Evolutionary conservation across 768 basidiomycete genomes (phyloP), one percentile per base, ranked within the genome.

Genomic region (Melanogaster broomeanus): DNA sequence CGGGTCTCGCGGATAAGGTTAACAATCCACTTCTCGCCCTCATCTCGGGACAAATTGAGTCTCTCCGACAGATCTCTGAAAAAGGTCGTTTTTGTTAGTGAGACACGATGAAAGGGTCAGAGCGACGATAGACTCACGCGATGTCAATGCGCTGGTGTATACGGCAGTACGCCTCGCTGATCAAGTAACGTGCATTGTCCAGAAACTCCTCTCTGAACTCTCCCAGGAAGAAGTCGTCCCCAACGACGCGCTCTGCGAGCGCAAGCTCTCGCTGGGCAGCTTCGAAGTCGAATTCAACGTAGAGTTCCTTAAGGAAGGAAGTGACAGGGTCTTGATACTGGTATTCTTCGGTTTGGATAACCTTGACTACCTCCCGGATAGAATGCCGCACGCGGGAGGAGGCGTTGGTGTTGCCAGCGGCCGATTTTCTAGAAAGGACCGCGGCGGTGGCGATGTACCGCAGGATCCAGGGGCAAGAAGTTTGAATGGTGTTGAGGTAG

Each of bases 21-120:
- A 62, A 98, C 97, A 55, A 98, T 96, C 96, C 96, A 99, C 63
- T 96, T 96, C 68, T 99, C 97, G 45, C 96, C 97, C 65, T 98
- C 97, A 58, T 93, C 93, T 37, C 79, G 83, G n/a, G 90, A 87
- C 42, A 98, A 80, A 69, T 98, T 98, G 13, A 98, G 79, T 9
- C 96, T 85, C 62, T 92, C 88, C 9, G 95, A 97, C 12, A 98
- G 82, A 63, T 97, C 93, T 52, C 93, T 94, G 55, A 22, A 40
- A 6, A 34, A 38, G 38, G 6, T 45, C 46, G 53, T n/a, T 33
- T 16, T 28, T 33, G 27, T 39, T 1, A 25, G 33, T 25, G 9
- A 25, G 16, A 19, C 41, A 25, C 18, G 30, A 42, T 12, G n/a
- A 18, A 30, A 18, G 28, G 24, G 11, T 0, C 3, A 46, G 13